Evolutionary conservation across 83 land plant genomes (phyloP).

Genomic region (Picea abies): DNA sequence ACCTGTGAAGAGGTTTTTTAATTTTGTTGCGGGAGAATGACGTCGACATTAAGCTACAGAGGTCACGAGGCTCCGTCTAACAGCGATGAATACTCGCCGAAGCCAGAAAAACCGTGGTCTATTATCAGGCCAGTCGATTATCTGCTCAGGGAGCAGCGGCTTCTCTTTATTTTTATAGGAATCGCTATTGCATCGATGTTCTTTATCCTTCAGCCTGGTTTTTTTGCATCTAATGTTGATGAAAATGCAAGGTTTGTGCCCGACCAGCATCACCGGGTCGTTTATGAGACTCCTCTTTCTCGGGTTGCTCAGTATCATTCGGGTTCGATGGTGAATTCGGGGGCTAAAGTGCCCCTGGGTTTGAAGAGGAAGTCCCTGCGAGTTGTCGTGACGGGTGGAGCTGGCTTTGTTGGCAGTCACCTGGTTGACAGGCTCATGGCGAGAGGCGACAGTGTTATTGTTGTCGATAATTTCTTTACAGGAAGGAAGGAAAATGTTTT

Average conservation of each 20-base stretch:
- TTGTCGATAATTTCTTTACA: slow-evolving; percentile 97
- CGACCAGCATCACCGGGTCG: slow-evolving; percentile 1
- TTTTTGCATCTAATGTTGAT: background rate
- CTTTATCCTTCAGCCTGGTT: slow-evolving; percentile 53
- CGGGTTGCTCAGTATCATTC: background rate
- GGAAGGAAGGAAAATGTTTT: slow-evolving; percentile 97
- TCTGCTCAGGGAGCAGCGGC: slow-evolving; percentile 82
- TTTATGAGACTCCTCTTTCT: slow-evolving; percentile 13
- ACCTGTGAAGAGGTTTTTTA: no score
- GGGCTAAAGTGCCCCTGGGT: slow-evolving; percentile 83
- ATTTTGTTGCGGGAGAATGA: no score
- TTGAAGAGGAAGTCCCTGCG: slow-evolving; percentile 75
- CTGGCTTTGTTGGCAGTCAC: slow-evolving; percentile 90
- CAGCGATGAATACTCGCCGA: no score
- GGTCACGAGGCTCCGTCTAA: no score
- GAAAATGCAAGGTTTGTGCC: background rate
- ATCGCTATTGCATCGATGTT: slow-evolving; percentile 65
- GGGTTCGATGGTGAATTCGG: slow-evolving; percentile 24
- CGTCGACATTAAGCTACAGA: no score
- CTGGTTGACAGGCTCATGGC: slow-evolving; percentile 87
- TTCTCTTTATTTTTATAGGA: slow-evolving; percentile 71
- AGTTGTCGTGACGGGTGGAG: slow-evolving; percentile 90
- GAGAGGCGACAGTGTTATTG: slow-evolving; percentile 92
- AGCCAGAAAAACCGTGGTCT: no score
- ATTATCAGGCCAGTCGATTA: background rate